Conservation (phyloP, 2,329 filamentous ascomycete species). For the Colletotrichum tropicale region DNA sequence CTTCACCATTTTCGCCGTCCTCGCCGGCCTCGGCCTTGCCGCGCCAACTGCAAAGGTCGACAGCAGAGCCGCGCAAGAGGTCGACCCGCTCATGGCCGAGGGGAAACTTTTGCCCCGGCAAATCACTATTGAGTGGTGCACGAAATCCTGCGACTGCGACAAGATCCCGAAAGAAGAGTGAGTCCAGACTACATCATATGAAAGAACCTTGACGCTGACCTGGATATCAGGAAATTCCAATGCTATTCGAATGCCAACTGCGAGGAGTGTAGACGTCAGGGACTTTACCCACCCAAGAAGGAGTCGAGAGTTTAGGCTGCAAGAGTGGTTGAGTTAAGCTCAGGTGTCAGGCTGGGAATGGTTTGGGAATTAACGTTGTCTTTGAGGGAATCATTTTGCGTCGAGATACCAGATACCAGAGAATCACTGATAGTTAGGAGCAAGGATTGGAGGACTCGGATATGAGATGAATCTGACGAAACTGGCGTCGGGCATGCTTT, state of each 20-base stretch:
- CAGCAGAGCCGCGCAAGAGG: neutral
- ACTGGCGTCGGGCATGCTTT: neutral
- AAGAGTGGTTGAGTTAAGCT: neutral
- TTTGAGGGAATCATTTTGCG: neutral
- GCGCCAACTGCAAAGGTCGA: neutral
- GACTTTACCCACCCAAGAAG: neutral
- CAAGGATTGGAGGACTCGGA: neutral
- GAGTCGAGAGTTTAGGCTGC: neutral
- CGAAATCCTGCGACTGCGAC: conserved; percentile 29
- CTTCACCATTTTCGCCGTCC: conserved; percentile 7
- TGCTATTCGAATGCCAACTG: conserved; percentile 37
- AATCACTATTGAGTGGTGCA: neutral
- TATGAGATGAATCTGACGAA: neutral
- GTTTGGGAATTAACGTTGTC: neutral
- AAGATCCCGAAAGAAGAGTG: conserved; percentile 25
- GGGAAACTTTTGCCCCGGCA: neutral
- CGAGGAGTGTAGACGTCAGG: conserved; percentile 21
- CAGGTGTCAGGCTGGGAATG: neutral
- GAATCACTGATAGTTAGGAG: neutral
- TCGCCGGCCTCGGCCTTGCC: neutral
- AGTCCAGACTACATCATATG: neutral
- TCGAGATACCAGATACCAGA: neutral
- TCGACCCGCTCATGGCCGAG: conserved; percentile 17
- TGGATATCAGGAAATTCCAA: conserved; percentile 32
- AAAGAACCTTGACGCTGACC: neutral